Base-by-base conservation (phyloP, 495 filamentous ascomycete genomes). In the Penicillium chermesinum region DNA sequence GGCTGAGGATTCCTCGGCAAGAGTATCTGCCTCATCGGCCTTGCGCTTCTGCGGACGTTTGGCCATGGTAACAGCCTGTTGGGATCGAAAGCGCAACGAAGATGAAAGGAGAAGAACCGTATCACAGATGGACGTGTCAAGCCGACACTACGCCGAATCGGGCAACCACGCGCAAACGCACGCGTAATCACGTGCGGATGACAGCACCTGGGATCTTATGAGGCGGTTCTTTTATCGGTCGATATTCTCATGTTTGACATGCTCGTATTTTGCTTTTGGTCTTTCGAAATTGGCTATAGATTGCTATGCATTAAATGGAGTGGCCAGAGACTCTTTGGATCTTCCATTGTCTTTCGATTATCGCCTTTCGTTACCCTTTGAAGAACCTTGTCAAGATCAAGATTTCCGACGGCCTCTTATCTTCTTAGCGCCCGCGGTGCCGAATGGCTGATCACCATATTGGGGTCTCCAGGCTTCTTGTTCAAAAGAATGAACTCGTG, bases 391-490 rank as follows among this genome's bases (percentile, higher is more conserved):
- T 10, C 35, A 13, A 37, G 35, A 37, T 37, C 35, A 6, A 37
- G 4, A 37, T 17, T n/a, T 5, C 13, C 14, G 35, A 13, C 15
- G 14, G 6, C 25, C 5, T 30, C 25, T 30, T 30, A 30, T 5
- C 25, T 16, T 18, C 41, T 30, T 33, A 33, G 10, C 16, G 49
- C 48, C 36, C 37, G 76, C 65, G 14, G 35, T 48, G 30, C 49
- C 51, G 39, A 38, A 65, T 67, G 65, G 62, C 62, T 25, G 52
- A 59, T 50, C 43, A 37, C 36, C 46, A 38, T 32, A 38, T 44
- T 49, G 39, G 41, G 17, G 55, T 58, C 34, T 61, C 61, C 40
- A 54, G 45, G 39, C 40, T 56, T 34, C 27, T 65, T 15, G 43
- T 51, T 25, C 46, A 54, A n/a, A 35, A 45, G 34, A 30, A 58